Conservation (phyloP, 331 rosid species). For the Quercus tomentella region DNA sequence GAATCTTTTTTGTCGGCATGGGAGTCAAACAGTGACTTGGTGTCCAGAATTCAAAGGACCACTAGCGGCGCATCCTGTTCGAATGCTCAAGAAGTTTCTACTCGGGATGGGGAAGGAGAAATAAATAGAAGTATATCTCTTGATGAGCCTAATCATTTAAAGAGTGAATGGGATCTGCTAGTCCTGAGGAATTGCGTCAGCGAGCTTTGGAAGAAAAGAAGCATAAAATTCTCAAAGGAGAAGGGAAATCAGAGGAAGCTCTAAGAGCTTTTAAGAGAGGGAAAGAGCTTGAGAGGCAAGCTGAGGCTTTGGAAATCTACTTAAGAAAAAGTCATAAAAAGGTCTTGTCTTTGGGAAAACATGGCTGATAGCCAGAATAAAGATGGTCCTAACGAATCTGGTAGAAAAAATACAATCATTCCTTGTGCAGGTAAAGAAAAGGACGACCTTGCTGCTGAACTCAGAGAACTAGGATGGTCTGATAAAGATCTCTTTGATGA, state of each 20-base stretch:
- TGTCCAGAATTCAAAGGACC: conserved; percentile 30
- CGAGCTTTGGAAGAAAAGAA: conserved; percentile 82
- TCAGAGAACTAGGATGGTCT: conserved; percentile 93
- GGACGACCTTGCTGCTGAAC: conserved; percentile 76
- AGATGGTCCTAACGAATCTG: conserved; percentile 41
- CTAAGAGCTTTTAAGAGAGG: conserved; percentile 86
- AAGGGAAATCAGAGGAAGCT: conserved; percentile 82
- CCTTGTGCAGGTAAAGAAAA: conserved; percentile 48
- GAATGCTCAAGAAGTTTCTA: conserved; percentile 29
- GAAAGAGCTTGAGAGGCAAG: conserved; percentile 97
- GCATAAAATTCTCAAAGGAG: conserved; percentile 77
- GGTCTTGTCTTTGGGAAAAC: conserved; percentile 36
- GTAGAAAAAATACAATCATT: conserved; percentile 48
- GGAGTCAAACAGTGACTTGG: conserved; percentile 35
- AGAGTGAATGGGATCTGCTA: conserved; percentile 46
- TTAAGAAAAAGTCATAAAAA: conserved; percentile 66
- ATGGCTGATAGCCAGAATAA: conserved; percentile 32
- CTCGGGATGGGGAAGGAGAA: conserved; percentile 32
- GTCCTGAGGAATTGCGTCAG: conserved; percentile 85
- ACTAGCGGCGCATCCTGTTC: conserved; percentile 45
- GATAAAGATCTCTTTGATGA: conserved; percentile 68
- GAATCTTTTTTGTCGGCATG: conserved; percentile 35
- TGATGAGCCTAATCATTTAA: conserved; percentile 31
- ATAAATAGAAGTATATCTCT: conserved; percentile 36
- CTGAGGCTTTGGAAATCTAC: conserved; percentile 77